Percentiles rank a stretch among this genome's conserved stretches.
phyloP scores from a whole-genome alignment of 2,329 filamentous ascomycete species.

The Ophiostoma fasciatum region DNA sequence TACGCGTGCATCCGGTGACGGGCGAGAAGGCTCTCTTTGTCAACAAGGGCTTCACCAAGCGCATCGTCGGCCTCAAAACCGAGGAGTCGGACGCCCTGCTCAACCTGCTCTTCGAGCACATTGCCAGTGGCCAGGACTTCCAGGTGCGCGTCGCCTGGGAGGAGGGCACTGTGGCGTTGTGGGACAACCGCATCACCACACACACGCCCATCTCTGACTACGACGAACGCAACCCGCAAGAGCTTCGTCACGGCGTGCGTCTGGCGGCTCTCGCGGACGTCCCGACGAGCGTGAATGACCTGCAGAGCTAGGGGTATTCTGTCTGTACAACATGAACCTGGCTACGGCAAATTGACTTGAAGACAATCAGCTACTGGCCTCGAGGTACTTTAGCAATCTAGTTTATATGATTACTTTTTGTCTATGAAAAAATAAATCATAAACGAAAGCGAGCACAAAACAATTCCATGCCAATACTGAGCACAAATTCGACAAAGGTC shows the following conservation, averaged over 20 bases:
- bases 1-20: conserved; percentile 68
- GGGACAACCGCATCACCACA: conserved; percentile 79
- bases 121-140: conserved; percentile 56
- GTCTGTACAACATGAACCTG: too few species aligned
- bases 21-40: conserved; percentile 75
- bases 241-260: conserved; percentile 25
- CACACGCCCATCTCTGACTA: too few species aligned
- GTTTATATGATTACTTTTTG: too few species aligned
- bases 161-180: conserved; percentile 66
- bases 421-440: too few species aligned
- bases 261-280: conserved; percentile 25
- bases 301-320: conserved; percentile 24
- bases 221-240: too few species aligned
- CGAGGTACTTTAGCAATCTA: too few species aligned
- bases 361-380: too few species aligned
- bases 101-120: conserved; percentile 65
- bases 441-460: too few species aligned
- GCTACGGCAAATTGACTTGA: too few species aligned
- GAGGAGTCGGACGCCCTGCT: conserved; percentile 69
- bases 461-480: too few species aligned
- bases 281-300: conserved; percentile 22
- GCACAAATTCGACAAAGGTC: too few species aligned
- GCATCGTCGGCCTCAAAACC: conserved; percentile 78
- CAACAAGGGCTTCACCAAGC: conserved; percentile 61
- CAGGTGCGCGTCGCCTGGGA: conserved; percentile 66